Conservation (phyloP, 345 rosid genomes). For the Gossypium turneri region DNA sequence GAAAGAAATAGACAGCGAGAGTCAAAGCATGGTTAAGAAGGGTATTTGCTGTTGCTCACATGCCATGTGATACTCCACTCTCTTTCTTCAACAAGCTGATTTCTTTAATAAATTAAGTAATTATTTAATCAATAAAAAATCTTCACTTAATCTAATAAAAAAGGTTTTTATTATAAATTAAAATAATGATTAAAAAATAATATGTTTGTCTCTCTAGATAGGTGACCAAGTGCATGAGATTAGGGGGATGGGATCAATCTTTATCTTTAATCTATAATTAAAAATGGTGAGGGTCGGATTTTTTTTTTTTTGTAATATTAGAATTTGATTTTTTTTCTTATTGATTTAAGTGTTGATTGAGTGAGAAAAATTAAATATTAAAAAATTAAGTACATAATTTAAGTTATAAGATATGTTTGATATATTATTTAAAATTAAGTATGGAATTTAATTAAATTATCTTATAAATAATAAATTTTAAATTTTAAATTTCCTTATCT, state of each 20-base stretch:
- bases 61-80: slow-evolving; percentile 63
- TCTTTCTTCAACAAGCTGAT: slow-evolving; percentile 8
- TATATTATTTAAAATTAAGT: too few species aligned
- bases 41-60: slow-evolving; percentile 87
- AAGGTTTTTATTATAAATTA: not conserved
- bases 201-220: slow-evolving; percentile 32
- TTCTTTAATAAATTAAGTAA: not conserved
- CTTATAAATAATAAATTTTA: too few species aligned
- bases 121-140: not conserved
- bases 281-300: too few species aligned
- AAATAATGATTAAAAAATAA: slow-evolving; percentile 14
- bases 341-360: too few species aligned
- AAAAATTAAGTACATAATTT: too few species aligned
- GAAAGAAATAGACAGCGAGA: slow-evolving; percentile 16
- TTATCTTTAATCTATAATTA: not conserved
- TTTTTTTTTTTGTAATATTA: too few species aligned
- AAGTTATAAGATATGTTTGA: too few species aligned
- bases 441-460: too few species aligned
- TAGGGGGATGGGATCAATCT: slow-evolving; percentile 10
- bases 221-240: slow-evolving; percentile 34
- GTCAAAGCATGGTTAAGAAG: slow-evolving; percentile 48
- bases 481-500: too few species aligned
- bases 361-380: too few species aligned
- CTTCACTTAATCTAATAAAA: not conserved
- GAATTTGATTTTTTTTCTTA: too few species aligned